phyloP scores from a whole-genome alignment of 1,284 basidiomycete species.

The Boletus smithii region DNA sequence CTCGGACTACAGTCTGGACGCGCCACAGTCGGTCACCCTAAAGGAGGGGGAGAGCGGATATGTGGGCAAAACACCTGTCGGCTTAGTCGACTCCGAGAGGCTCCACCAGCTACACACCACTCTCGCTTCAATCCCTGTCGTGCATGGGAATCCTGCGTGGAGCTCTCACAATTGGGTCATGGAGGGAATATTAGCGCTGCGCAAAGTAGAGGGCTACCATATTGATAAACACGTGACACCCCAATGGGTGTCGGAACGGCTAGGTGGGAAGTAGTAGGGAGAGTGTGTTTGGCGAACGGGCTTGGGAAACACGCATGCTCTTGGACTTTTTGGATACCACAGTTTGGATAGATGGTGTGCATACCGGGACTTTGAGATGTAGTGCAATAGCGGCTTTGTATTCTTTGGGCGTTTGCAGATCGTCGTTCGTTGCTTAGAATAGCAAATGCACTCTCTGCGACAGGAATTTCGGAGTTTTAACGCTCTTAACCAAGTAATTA shows the following conservation, averaged over 20 bases:
- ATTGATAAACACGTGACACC: slow-evolving; percentile 33
- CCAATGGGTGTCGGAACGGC: slow-evolving; percentile 31
- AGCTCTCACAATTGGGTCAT: slow-evolving; percentile 31
- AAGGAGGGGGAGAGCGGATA: slow-evolving; percentile 32
- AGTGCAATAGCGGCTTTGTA: slow-evolving; percentile 24
- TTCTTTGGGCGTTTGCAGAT: slow-evolving; percentile 18
- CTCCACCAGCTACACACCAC: slow-evolving; percentile 29
- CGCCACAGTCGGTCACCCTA: slow-evolving; percentile 33
- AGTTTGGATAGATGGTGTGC: slow-evolving; percentile 17
- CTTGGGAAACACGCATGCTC: slow-evolving; percentile 3
- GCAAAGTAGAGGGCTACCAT: slow-evolving; percentile 28
- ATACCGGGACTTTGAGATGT: slow-evolving; percentile 22
- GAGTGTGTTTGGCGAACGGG: slow-evolving; percentile 2
- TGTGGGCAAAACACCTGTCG: slow-evolving; percentile 20
- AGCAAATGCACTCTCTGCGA: slow-evolving; percentile 9
- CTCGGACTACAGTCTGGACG: slow-evolving; percentile 31
- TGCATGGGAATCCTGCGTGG: slow-evolving; percentile 31
- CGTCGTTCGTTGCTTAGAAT: slow-evolving; percentile 11
- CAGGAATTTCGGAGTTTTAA: slow-evolving; percentile 16
- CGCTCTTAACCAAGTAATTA: slow-evolving; percentile 23
- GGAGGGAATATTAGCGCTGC: slow-evolving; percentile 30
- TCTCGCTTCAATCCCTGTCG: slow-evolving; percentile 25
- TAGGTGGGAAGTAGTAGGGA: slow-evolving; percentile 27
- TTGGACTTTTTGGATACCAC: slow-evolving; percentile 19
- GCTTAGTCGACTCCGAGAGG: slow-evolving; percentile 28